A percentile compares a stretch with the other conserved stretches of the same genome.
Evolutionary conservation across 208 protist genomes (phyloP).

Genomic region (Blastocrithidia nonstop): DNA sequence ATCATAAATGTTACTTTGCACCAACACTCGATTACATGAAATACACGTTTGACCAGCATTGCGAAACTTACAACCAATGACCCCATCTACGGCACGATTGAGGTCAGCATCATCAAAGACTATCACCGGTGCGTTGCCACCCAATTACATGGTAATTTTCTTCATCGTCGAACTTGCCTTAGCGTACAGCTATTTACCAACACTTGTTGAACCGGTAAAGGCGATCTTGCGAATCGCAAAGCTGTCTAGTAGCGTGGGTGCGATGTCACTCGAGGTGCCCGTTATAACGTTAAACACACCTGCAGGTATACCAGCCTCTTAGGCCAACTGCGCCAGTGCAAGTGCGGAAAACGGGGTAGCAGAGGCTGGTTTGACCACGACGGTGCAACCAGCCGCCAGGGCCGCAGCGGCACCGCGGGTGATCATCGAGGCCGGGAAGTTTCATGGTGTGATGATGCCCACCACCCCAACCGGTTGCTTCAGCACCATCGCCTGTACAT

Average conservation of each 20-base stretch:
- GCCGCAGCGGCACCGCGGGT: constrained; percentile 69
- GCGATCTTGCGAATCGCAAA: constrained; percentile 59
- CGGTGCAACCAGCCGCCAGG: constrained; percentile 64
- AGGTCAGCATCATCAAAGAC: constrained; percentile 60
- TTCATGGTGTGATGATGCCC: constrained; percentile 80
- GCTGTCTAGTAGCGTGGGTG: constrained; percentile 23
- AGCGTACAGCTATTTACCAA: constrained; percentile 60
- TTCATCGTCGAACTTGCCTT: constrained; percentile 58
- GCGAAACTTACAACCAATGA: constrained; percentile 59
- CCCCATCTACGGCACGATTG: constrained; percentile 66
- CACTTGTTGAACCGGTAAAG: constrained; percentile 69
- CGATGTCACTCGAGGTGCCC: constrained; percentile 17
- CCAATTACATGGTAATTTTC: constrained; percentile 63
- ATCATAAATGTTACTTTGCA: constrained; percentile 51
- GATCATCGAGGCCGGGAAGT: constrained; percentile 72
- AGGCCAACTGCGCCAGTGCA: constrained; percentile 49
- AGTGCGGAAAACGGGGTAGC: constrained; percentile 26
- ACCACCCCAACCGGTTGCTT: constrained; percentile 78
- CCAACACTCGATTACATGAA: constrained; percentile 59
- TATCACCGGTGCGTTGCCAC: constrained; percentile 73
- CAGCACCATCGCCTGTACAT: too few relatives aligned
- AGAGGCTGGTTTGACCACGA: constrained; percentile 59
- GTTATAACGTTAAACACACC: constrained; percentile 52
- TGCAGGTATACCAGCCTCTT: constrained; percentile 26
- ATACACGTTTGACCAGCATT: constrained; percentile 75